A percentile compares a stretch with the other conserved stretches of the same genome.
These are phyloP conservation scores for Pseudopithomyces maydicus DNA, from an alignment of 2,329 filamentous ascomycete species.

Conservation along the genomic window DNA sequence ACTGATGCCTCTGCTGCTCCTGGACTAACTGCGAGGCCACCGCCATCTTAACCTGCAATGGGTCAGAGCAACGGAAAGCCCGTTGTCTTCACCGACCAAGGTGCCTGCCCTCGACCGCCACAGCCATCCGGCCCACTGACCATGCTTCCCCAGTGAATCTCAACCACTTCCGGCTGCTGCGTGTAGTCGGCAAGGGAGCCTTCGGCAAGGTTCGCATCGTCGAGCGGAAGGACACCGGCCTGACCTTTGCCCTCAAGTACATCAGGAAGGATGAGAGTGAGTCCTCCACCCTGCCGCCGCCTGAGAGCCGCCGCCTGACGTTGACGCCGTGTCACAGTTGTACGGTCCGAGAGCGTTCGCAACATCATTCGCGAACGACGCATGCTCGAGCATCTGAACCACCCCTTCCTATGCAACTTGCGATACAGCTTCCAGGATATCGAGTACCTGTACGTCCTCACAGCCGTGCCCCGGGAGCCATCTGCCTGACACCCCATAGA, in stretches of 20 bases:
- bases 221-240: constrained; percentile 90
- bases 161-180: constrained; percentile 93
- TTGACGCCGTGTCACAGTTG: constrained; percentile 65
- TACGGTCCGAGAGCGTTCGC: constrained; percentile 94
- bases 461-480: not conserved
- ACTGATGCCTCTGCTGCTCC: constrained; percentile 8
- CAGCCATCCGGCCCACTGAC: constrained; percentile 17
- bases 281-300: constrained; percentile 33
- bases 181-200: constrained; percentile 95
- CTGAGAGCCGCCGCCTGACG: constrained; percentile 18
- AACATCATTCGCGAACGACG: constrained; percentile 97
- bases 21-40: constrained; percentile 15
- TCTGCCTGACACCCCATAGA: constrained; percentile 47
- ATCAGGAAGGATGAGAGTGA: constrained; percentile 97
- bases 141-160: constrained; percentile 74
- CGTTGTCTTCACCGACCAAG: constrained; percentile 90
- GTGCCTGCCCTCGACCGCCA: constrained; percentile 55
- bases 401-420: constrained; percentile 97
- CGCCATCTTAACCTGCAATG: constrained; percentile 61
- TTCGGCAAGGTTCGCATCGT: constrained; percentile 99
- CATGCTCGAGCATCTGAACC: constrained; percentile 98
- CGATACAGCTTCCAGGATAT: constrained; percentile 99
- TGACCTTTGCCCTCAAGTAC: constrained; percentile 97
- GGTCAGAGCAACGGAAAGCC: constrained; percentile 95
- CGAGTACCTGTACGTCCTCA: constrained; percentile 82